These are phyloP conservation scores for Falciphora oryzae DNA, from an alignment of 2,329 filamentous ascomycete species.

Conservation along the genomic window DNA sequence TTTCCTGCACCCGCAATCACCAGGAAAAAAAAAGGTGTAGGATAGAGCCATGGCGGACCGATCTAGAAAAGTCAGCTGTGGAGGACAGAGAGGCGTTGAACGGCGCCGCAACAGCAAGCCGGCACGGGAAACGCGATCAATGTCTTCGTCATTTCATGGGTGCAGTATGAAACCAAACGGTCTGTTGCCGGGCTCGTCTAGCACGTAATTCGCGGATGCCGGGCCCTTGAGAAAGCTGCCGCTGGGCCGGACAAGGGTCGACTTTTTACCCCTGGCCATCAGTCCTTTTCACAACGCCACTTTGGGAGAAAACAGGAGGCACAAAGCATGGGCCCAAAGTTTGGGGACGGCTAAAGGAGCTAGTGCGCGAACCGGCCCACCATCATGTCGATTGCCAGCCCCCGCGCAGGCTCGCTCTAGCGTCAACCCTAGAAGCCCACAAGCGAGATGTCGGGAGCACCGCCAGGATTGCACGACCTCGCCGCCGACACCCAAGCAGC, in stretches of 20 bases:
- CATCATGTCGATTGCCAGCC: not conserved
- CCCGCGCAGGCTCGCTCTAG: not conserved
- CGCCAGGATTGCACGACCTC: too few relatives aligned
- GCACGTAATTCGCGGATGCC: not conserved
- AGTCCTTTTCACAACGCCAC: not conserved
- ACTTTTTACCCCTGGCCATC: not conserved
- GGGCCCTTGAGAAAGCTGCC: not conserved
- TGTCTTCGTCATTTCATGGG: not conserved
- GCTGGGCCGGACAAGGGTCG: not conserved
- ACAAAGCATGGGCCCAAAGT: not conserved
- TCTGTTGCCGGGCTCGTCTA: not conserved
- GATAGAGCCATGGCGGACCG: too few relatives aligned
- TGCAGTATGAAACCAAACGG: not conserved
- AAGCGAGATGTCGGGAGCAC: too few relatives aligned
- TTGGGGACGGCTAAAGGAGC: not conserved
- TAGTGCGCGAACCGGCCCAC: not conserved
- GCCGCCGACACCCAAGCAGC: too few relatives aligned
- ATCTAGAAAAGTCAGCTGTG: not conserved
- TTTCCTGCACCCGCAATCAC: not conserved
- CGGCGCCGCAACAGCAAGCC: not conserved
- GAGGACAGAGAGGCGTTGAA: too few relatives aligned
- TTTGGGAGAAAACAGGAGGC: not conserved
- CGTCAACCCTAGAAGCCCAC: not conserved
- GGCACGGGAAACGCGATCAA: not conserved
- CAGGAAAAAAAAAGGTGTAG: too few relatives aligned